A percentile compares a stretch with the other conserved stretches of the same genome.
Evolutionary conservation across 2,329 filamentous ascomycete species (phyloP).

Genomic region (Phialophora verrucosa): DNA sequence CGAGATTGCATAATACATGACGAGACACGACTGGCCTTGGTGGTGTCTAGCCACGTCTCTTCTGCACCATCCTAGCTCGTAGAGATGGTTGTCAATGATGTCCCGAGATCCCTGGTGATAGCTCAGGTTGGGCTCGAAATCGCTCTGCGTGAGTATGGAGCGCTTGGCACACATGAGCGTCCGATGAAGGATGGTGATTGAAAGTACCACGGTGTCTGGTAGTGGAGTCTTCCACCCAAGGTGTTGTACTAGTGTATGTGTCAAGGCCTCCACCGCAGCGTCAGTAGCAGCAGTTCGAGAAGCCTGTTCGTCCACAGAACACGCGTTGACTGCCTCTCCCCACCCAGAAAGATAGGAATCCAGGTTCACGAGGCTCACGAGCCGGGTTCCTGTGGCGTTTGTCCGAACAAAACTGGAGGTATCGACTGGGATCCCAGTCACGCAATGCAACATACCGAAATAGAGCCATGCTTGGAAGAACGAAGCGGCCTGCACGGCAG

Average conservation of each 20-base stretch:
- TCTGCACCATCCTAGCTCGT: slow-evolving; percentile 6
- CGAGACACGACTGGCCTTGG: slow-evolving; percentile 11
- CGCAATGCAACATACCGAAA: slow-evolving; percentile 4
- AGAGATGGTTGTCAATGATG: slow-evolving; percentile 1
- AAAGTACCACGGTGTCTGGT: slow-evolving; percentile 4
- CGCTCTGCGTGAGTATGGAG: slow-evolving; percentile 1
- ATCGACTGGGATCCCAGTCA: slow-evolving; percentile 3
- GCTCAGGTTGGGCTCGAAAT: slow-evolving; percentile 7
- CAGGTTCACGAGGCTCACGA: neutral
- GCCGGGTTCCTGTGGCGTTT: neutral
- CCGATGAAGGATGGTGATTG: slow-evolving; percentile 8
- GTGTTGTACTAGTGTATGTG: neutral
- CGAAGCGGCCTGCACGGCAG: slow-evolving; percentile 8
- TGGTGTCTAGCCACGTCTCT: slow-evolving; percentile 12
- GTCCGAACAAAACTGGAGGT: neutral
- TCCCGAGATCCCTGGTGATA: slow-evolving; percentile 6
- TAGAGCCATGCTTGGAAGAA: slow-evolving; percentile 14
- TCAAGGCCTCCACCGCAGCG: neutral
- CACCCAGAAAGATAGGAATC: neutral
- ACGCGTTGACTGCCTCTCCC: neutral
- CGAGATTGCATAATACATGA: slow-evolving; percentile 5
- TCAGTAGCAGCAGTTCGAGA: slow-evolving; percentile 1
- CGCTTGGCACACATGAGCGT: slow-evolving; percentile 10
- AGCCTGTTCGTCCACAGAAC: neutral
- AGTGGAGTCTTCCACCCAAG: slow-evolving; percentile 13